Evolutionary conservation across 768 basidiomycete genomes (phyloP).

Genomic region (Galerina marginata): DNA sequence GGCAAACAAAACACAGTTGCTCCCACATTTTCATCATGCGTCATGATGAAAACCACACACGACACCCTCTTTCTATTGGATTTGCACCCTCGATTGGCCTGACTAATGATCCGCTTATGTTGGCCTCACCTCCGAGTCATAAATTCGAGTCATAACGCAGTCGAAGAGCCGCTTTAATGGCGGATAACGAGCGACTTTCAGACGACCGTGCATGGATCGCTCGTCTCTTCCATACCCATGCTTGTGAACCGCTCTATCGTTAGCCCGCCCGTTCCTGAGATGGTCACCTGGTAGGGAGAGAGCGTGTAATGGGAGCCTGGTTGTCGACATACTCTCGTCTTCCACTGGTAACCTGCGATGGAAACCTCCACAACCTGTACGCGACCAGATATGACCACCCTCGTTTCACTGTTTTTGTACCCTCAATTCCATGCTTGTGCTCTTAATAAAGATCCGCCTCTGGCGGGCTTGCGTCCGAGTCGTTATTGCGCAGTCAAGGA

Average conservation of each 20-base stretch:
- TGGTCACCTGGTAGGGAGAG: too few species aligned
- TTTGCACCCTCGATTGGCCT: background rate
- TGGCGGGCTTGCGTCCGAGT: too few species aligned
- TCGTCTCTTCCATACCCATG: background rate
- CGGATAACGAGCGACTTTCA: slow-evolving; percentile 4
- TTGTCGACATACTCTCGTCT: too few species aligned
- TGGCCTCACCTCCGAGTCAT: slow-evolving; percentile 1
- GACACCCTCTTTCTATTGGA: background rate
- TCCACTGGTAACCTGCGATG: too few species aligned
- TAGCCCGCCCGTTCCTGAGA: background rate
- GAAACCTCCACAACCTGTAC: too few species aligned
- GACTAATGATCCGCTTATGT: slow-evolving; percentile 11
- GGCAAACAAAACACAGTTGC: slow-evolving; percentile 9
- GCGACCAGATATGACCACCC: too few species aligned
- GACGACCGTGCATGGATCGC: too few species aligned
- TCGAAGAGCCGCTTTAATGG: slow-evolving; percentile 2
- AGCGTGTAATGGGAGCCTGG: too few species aligned
- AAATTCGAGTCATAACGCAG: background rate
- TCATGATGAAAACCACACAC: slow-evolving; percentile 2
- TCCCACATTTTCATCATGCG: slow-evolving; percentile 10
- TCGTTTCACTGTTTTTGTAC: too few species aligned
- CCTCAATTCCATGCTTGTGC: too few species aligned
- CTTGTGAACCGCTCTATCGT: slow-evolving; percentile 1
- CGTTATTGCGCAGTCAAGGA: too few species aligned
- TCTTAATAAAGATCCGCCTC: too few species aligned